Evolutionary conservation across 768 basidiomycete species (phyloP).

Genomic region (Tubosaeta sp.): DNA sequence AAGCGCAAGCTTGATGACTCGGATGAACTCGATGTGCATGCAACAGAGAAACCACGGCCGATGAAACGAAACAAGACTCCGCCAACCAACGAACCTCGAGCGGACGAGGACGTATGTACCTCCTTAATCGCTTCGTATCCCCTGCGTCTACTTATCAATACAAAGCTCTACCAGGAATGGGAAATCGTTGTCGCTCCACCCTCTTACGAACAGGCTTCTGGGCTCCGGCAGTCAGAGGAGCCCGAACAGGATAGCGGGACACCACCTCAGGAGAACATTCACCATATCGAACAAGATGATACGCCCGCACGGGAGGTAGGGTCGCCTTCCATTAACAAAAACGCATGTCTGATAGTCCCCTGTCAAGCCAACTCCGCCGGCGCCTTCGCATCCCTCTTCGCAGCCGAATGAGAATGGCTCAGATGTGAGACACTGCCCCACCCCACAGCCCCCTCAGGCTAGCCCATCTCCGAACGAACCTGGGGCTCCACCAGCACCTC

Average conservation of each 20-base stretch:
- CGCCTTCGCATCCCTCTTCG: not conserved
- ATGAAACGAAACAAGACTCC: slow-evolving; percentile 41
- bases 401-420: slow-evolving; percentile 10
- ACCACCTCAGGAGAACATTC: slow-evolving; percentile 1
- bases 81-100: slow-evolving; percentile 28
- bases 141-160: slow-evolving; percentile 18
- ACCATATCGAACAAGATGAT: not conserved
- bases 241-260: slow-evolving; percentile 9
- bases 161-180: slow-evolving; percentile 28
- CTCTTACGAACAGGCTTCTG: slow-evolving; percentile 20
- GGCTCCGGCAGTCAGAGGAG: slow-evolving; percentile 8
- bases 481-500: slow-evolving; percentile 5
- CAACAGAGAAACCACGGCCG: slow-evolving; percentile 26
- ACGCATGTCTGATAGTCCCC: slow-evolving; percentile 8
- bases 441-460: slow-evolving; percentile 6
- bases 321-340: not conserved
- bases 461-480: slow-evolving; percentile 6
- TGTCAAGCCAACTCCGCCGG: slow-evolving; percentile 11
- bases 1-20: slow-evolving; percentile 30
- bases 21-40: slow-evolving; percentile 24
- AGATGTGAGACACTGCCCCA: slow-evolving; percentile 7
- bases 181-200: slow-evolving; percentile 31
- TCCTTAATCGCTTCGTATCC: not conserved
- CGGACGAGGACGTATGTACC: slow-evolving; percentile 27
- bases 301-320: slow-evolving; percentile 16